A percentile compares a stretch with the other conserved stretches of the same genome.
phyloP scores from a whole-genome alignment of 176 grass and related monocot species.

The Triticum aestivum region DNA sequence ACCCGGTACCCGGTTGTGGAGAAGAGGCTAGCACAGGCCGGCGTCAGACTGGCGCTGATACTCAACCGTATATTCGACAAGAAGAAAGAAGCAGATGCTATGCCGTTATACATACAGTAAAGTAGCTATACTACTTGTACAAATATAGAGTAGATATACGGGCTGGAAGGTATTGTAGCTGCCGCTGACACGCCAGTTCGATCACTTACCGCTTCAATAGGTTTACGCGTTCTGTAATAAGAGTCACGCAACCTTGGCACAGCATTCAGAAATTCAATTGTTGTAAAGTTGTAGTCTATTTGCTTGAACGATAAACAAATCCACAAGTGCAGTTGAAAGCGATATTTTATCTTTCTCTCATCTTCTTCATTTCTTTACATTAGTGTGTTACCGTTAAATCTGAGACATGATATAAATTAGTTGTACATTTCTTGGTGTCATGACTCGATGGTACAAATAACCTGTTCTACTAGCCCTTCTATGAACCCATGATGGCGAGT shows the following conservation, averaged over 20 bases:
- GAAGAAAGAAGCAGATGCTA: conserved; percentile 21
- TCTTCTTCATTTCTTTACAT: neutral
- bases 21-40: conserved; percentile 76
- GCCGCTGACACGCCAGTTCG: neutral
- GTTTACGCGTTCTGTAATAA: neutral
- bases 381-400: too few species aligned
- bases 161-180: neutral
- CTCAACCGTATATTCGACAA: conserved; percentile 81
- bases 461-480: neutral
- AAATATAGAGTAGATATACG: neutral
- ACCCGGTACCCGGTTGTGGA: conserved; percentile 76
- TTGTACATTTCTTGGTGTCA: neutral
- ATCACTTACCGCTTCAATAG: neutral
- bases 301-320: neutral
- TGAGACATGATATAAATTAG: too few species aligned
- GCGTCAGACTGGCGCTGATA: conserved; percentile 73
- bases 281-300: neutral
- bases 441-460: neutral
- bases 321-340: neutral
- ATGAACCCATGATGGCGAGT: neutral
- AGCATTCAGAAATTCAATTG: neutral
- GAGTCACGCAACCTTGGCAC: neutral
- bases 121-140: conserved; percentile 19
- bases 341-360: neutral
- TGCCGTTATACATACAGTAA: conserved; percentile 35